Evolutionary conservation across 768 basidiomycete genomes (phyloP), one percentile per base, ranked within the genome.

Genomic region (Trametes maxima): DNA sequence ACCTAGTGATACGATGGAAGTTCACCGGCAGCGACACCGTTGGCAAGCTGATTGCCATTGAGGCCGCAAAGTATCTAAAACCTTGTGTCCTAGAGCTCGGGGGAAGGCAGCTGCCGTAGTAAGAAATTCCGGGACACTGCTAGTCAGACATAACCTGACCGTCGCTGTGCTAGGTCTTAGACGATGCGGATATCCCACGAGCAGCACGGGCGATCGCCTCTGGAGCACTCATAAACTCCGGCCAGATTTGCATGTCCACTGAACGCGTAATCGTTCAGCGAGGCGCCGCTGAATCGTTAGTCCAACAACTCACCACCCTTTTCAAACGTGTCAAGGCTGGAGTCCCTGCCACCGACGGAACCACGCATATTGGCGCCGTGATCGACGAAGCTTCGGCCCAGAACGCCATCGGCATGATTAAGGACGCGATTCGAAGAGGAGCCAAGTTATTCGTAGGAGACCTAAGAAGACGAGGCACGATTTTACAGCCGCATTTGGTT

Each of bases 211-310:
- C 75, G 3, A 79, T 84, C 48, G 75, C 76, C 0, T 75, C 64
- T 25, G 78, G 78, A 11, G 76, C 82, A 3, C 74, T 83, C 66
- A 45, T 76, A 0, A 72, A 81, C 66, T 82, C 81, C 6, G 83
- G 84, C 0, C 83, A 85, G 69, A 75, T 84, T 46, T 85, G 84
- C 72, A 83, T 85, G 81, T 82, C 83, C 1, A 80, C 82, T 10
- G 82, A 83, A 63, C 80, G 84, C 2, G 79, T 85, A 12, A 81
- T 85, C 39, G 80, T 79, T 24, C 81, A 83, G 61, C 71, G 77
- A 19, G 73, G 69, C 7, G 71, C 78, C 14, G 76, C 79, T 6
- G 70, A 76, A 0, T 54, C 55, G 1, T 72, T 85, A 6, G 67
- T 78, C 7, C 55, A 69, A 5, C 64, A 74, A 5, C 69, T 85